Evolutionary conservation across 2,329 filamentous ascomycete genomes (phyloP).

Genomic region (Ceratocystis variospora): DNA sequence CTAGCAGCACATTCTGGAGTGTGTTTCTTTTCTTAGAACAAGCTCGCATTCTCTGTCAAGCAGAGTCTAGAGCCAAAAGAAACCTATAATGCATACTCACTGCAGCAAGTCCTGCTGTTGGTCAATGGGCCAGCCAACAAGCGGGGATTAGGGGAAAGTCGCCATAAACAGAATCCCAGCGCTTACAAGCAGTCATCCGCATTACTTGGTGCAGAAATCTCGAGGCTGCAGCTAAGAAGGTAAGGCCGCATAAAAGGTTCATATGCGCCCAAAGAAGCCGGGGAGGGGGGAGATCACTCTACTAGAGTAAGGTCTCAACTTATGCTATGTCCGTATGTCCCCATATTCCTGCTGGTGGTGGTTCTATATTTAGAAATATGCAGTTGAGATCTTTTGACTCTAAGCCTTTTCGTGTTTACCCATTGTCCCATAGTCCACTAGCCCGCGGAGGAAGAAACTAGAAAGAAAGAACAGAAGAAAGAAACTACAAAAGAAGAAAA

Average conservation of each 20-base stretch:
- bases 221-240: background rate
- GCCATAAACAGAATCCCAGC: background rate
- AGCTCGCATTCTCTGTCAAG: background rate
- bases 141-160: too few relatives aligned
- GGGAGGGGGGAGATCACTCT: background rate
- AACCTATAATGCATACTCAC: too few relatives aligned
- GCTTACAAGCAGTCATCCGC: conserved; percentile 11
- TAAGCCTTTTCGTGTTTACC: background rate
- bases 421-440: background rate
- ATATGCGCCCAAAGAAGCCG: background rate
- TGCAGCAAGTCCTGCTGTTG: too few relatives aligned
- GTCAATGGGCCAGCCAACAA: too few relatives aligned
- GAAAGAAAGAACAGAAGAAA: background rate
- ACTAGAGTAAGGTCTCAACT: background rate
- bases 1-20: background rate
- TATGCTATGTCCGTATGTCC: background rate
- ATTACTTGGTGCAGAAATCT: background rate
- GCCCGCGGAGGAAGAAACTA: background rate
- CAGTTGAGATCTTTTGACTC: background rate
- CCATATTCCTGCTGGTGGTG: background rate
- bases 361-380: background rate
- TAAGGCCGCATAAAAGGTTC: background rate
- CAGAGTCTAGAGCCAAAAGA: too few relatives aligned
- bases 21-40: background rate
- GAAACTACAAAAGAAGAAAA: background rate